These are phyloP conservation scores for Raddia distichophylla DNA, from an alignment of 176 grass and related monocot species.

Conservation along the genomic window DNA sequence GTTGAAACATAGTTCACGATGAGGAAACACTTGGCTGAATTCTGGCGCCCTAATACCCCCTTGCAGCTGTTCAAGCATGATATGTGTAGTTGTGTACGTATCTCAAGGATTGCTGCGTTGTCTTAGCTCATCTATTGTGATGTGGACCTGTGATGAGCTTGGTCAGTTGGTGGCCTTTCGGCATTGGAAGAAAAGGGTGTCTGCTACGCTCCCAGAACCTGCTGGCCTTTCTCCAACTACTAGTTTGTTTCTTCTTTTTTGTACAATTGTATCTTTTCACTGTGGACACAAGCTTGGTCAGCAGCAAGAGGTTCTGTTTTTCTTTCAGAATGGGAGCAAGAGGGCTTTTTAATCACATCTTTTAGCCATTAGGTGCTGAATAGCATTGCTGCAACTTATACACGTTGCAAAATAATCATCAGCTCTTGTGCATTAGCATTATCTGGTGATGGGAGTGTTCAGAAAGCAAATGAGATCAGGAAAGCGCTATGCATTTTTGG, in stretches of 20 bases:
- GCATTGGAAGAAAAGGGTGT: too few relatives aligned
- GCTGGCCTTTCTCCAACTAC: slow-evolving; percentile 15
- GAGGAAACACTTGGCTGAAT: not conserved
- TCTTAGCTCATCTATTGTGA: not conserved
- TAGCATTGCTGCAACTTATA: not conserved
- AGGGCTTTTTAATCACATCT: not conserved
- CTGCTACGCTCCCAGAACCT: too few relatives aligned
- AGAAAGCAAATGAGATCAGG: not conserved
- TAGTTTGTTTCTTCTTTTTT: not conserved
- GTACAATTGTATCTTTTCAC: not conserved
- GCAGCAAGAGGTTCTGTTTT: not conserved
- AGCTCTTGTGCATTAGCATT: not conserved
- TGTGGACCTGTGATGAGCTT: slow-evolving; percentile 10
- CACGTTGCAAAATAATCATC: not conserved
- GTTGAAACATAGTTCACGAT: too few relatives aligned
- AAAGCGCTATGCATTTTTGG: not conserved
- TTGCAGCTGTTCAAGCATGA: not conserved
- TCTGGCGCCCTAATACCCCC: not conserved
- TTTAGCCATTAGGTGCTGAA: not conserved
- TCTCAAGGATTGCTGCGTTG: not conserved
- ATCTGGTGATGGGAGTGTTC: not conserved
- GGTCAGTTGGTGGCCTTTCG: not conserved
- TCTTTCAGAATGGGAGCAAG: not conserved
- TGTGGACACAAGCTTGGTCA: not conserved
- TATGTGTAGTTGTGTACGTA: not conserved